Evolutionary conservation across 805 yeast genomes (phyloP).

Genomic region (Suhomyces pyralidae): DNA sequence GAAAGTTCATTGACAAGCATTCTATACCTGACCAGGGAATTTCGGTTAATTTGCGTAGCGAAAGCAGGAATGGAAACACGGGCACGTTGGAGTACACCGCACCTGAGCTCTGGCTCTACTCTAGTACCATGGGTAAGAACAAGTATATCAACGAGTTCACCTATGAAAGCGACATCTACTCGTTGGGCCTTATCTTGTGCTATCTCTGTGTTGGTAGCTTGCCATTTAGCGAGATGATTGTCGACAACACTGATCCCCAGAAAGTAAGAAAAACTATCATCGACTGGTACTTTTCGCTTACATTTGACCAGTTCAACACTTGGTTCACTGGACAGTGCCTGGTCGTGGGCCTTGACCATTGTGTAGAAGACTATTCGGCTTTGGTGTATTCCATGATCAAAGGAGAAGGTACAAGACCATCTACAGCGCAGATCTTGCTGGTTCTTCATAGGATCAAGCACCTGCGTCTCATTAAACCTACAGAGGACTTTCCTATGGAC

Average conservation of each 20-base stretch:
- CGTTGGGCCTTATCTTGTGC: constrained; percentile 79
- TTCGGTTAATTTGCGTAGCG: constrained; percentile 6
- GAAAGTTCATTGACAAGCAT: constrained; percentile 64
- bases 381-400: constrained; percentile 32
- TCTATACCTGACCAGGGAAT: constrained; percentile 1
- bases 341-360: background rate
- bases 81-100: constrained; percentile 89
- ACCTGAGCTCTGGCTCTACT: constrained; percentile 62
- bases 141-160: constrained; percentile 54
- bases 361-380: constrained; percentile 13
- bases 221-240: constrained; percentile 45
- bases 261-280: constrained; percentile 23
- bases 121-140: constrained; percentile 28
- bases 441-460: background rate
- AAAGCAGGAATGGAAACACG: constrained; percentile 76
- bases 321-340: constrained; percentile 24
- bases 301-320: constrained; percentile 14
- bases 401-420: constrained; percentile 13
- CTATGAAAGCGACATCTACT: constrained; percentile 73
- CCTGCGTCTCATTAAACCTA: background rate
- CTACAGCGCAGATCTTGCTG: background rate
- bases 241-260: constrained; percentile 27
- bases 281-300: constrained; percentile 27
- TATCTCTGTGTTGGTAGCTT: constrained; percentile 67
- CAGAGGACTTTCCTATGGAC: background rate